A percentile compares a stretch with the other conserved stretches of the same genome.
Evolutionary conservation across 148 eudicot species (phyloP).

Genomic region (Chenopodium formosanum): DNA sequence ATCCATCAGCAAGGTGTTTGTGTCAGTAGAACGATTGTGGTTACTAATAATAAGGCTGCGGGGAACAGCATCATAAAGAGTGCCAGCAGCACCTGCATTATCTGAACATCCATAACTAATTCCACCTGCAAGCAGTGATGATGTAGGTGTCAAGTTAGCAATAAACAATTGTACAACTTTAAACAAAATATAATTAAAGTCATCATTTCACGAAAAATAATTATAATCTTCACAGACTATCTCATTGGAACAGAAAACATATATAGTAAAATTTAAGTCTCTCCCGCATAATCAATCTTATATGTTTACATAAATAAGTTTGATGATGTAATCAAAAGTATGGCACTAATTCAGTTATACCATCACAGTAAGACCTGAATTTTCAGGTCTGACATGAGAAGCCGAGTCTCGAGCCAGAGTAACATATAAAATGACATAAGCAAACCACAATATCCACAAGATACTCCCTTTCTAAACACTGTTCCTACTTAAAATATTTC

Average conservation of each 20-base stretch:
- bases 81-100: conserved; percentile 97
- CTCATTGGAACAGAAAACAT: background rate
- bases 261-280: background rate
- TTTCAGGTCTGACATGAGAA: too few species aligned
- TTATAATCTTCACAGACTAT: background rate
- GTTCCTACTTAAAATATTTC: too few species aligned
- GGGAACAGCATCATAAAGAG: conserved; percentile 86
- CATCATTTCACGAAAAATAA: background rate
- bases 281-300: background rate
- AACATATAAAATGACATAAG: background rate
- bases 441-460: too few species aligned
- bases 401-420: too few species aligned
- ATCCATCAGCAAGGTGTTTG: conserved; percentile 84
- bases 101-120: conserved; percentile 79
- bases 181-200: background rate
- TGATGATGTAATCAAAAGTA: background rate
- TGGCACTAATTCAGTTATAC: background rate
- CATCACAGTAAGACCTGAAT: background rate
- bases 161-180: background rate
- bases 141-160: conserved; percentile 7
- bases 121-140: conserved; percentile 67
- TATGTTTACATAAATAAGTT: background rate
- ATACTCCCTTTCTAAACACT: too few species aligned
- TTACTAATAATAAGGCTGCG: conserved; percentile 85
- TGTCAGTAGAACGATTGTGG: conserved; percentile 69